These are phyloP conservation scores for Zalaria sp. DNA, from an alignment of 2,329 filamentous ascomycete species.

Conservation along the genomic window DNA sequence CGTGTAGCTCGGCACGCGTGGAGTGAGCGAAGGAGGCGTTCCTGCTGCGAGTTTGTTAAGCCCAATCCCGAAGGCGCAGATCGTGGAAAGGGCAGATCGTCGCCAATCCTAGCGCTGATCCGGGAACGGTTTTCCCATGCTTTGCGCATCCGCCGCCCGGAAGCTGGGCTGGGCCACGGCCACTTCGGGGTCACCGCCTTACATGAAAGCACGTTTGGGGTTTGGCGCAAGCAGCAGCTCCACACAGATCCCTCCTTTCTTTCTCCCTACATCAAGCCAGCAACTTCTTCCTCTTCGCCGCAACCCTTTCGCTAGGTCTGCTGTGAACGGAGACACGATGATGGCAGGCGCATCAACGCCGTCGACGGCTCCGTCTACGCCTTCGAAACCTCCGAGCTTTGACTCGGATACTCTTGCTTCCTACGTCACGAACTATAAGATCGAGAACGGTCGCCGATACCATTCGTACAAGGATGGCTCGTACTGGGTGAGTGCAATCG, in stretches of 20 bases:
- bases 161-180: not conserved
- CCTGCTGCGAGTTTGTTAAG: no score
- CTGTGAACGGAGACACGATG: not conserved
- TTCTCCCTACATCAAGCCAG: not conserved
- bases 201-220: not conserved
- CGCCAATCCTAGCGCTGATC: no score
- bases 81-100: no score
- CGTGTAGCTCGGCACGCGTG: no score
- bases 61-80: no score
- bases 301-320: not conserved
- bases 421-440: slow-evolving; percentile 9
- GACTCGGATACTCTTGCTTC: slow-evolving; percentile 5
- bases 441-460: slow-evolving; percentile 21
- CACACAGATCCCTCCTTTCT: not conserved
- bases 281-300: not conserved
- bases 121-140: no score
- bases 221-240: not conserved
- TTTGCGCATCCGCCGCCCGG: not conserved
- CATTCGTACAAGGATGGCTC: slow-evolving; percentile 20
- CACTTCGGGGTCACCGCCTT: no score
- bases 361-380: slow-evolving; percentile 1
- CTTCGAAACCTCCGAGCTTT: not conserved
- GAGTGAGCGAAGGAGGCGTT: no score
- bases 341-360: not conserved
- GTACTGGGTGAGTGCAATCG: slow-evolving; percentile 8